Conservation (phyloP, 352 stramenopile genomes). For the Globisporangium nagaii region DNA sequence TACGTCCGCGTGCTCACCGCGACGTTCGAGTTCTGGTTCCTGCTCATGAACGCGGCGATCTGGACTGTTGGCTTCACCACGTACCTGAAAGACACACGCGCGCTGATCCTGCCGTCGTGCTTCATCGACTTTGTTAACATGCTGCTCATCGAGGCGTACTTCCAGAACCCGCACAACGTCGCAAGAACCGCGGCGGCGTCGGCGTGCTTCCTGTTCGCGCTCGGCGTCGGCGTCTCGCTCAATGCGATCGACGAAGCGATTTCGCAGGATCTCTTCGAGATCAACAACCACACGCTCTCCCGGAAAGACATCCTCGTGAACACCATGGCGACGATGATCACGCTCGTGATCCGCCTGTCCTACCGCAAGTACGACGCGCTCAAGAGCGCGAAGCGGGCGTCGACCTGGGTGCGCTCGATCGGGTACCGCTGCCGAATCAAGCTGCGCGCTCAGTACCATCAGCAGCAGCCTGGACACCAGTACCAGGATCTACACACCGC, state of each 20-base stretch:
- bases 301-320: slow-evolving; percentile 7
- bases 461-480: not conserved
- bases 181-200: not conserved
- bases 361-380: not conserved
- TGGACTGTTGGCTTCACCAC: not conserved
- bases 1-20: slow-evolving; percentile 4
- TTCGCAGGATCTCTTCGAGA: not conserved
- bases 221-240: slow-evolving; percentile 2
- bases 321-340: slow-evolving; percentile 6
- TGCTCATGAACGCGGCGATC: slow-evolving; percentile 1
- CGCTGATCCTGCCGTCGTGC: not conserved
- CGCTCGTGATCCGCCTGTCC: not conserved
- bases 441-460: not conserved
- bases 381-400: not conserved
- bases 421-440: not conserved
- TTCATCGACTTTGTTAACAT: slow-evolving; percentile 14
- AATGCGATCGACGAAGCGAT: not conserved
- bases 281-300: not conserved
- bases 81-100: slow-evolving; percentile 6
- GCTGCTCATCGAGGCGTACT: slow-evolving; percentile 13
- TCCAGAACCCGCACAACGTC: slow-evolving; percentile 7
- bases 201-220: not conserved
- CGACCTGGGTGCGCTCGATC: not conserved
- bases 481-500: too few species aligned
- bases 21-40: slow-evolving; percentile 14